These are phyloP conservation scores for Candida mesenterica DNA, from an alignment of 1,139 yeast genomes.

Conservation along the genomic window DNA sequence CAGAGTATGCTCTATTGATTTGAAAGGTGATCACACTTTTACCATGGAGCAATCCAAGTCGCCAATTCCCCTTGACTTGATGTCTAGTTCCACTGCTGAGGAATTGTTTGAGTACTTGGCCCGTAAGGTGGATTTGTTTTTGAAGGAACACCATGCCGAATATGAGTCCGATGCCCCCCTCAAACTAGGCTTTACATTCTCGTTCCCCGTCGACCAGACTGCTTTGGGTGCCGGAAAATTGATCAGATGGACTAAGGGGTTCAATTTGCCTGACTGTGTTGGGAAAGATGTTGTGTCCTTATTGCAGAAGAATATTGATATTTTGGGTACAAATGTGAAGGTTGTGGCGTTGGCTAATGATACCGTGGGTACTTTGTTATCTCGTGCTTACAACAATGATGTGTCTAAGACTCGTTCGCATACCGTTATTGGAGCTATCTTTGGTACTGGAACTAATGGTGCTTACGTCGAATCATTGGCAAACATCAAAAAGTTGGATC, in stretches of 20 bases:
- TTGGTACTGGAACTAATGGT: constrained; percentile 97
- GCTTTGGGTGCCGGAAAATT: constrained; percentile 74
- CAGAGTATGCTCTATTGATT: constrained; percentile 79
- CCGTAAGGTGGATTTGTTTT: constrained; percentile 59
- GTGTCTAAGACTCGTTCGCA: constrained; percentile 57
- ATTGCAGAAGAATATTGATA: constrained; percentile 67
- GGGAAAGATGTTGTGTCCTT: constrained; percentile 76
- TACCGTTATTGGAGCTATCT: constrained; percentile 83
- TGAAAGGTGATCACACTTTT: constrained; percentile 80
- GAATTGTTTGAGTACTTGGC: constrained; percentile 75
- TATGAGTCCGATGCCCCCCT: constrained; percentile 33
- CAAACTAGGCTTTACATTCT: constrained; percentile 87
- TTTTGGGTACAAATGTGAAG: constrained; percentile 57
- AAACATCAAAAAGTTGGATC: constrained; percentile 61
- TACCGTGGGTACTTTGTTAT: constrained; percentile 88
- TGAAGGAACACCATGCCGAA: constrained; percentile 61
- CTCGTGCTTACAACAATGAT: constrained; percentile 77
- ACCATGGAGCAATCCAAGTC: constrained; percentile 67
- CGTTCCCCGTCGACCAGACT: constrained; percentile 88
- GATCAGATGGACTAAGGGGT: constrained; percentile 95
- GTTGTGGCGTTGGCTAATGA: constrained; percentile 92
- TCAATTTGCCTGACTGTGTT: constrained; percentile 78
- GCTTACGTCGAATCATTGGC: constrained; percentile 79
- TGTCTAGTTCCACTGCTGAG: constrained; percentile 52
- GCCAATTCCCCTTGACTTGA: constrained; percentile 69